These are phyloP conservation scores for Vitis hybrid DNA, from an alignment of 177 flowering plant species.

Conservation along the genomic window DNA sequence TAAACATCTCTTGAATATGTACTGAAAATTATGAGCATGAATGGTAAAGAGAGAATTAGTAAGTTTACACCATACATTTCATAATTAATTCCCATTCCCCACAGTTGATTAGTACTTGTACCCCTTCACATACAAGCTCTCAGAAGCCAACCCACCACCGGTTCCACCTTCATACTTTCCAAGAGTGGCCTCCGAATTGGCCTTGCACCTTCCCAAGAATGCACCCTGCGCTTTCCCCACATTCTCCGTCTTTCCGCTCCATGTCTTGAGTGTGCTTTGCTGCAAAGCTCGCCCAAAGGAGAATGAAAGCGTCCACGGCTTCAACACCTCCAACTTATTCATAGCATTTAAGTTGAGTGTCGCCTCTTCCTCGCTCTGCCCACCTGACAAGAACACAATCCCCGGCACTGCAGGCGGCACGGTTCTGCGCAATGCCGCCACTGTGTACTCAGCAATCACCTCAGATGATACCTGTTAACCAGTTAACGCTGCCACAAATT, in stretches of 20 bases:
- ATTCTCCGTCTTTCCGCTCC: conserved; percentile 84
- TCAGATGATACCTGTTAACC: conserved; percentile 52
- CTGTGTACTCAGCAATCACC: conserved; percentile 82
- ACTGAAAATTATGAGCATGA: not conserved
- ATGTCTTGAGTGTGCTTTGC: conserved; percentile 78
- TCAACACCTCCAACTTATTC: conserved; percentile 73
- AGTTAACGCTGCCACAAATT: too few relatives aligned
- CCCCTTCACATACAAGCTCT: conserved; percentile 72
- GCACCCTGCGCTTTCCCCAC: conserved; percentile 57
- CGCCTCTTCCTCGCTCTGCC: conserved; percentile 93
- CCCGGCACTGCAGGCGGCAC: conserved; percentile 92
- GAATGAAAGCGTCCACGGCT: conserved; percentile 89
- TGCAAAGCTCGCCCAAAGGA: conserved; percentile 89
- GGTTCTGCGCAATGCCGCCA: conserved; percentile 67
- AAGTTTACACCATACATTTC: not conserved
- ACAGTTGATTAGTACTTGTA: conserved; percentile 57
- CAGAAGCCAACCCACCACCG: conserved; percentile 57
- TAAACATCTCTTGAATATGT: not conserved
- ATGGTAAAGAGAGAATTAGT: not conserved
- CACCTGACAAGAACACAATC: conserved; percentile 79
- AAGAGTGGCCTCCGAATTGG: conserved; percentile 79
- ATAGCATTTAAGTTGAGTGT: conserved; percentile 75
- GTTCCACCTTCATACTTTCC: conserved; percentile 67
- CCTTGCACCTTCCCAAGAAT: conserved; percentile 74
- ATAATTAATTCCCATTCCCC: not conserved